Evolutionary conservation across 2,329 filamentous ascomycete genomes (phyloP).

Genomic region (Penicillium sp.): DNA sequence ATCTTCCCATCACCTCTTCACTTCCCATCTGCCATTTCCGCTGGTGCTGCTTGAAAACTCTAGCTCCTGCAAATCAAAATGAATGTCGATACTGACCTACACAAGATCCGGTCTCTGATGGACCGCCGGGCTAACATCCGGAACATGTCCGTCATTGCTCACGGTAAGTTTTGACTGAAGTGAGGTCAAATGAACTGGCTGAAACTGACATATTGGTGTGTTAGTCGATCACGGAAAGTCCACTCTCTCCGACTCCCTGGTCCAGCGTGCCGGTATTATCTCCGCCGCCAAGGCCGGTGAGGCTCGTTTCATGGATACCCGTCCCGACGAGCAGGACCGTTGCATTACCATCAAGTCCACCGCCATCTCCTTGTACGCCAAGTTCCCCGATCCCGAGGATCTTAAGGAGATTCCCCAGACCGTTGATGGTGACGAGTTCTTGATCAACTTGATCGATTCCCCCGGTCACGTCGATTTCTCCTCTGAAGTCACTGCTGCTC

Average conservation of each 20-base stretch:
- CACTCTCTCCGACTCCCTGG: conserved; percentile 97
- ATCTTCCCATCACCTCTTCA: not conserved
- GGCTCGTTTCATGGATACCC: conserved; percentile 93
- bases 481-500: conserved; percentile 97
- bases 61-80: conserved; percentile 18
- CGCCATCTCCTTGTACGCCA: conserved; percentile 95
- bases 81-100: not conserved
- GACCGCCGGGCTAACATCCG: conserved; percentile 62
- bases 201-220: conserved; percentile 11
- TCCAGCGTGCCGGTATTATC: conserved; percentile 99
- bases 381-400: conserved; percentile 77
- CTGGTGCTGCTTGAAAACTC: not conserved
- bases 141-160: conserved; percentile 99
- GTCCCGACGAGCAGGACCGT: conserved; percentile 97
- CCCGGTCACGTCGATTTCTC: conserved; percentile 99
- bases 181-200: conserved; percentile 1
- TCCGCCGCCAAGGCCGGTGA: conserved; percentile 96
- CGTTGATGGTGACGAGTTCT: conserved; percentile 90
- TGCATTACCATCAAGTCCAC: conserved; percentile 99
- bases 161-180: conserved; percentile 58
- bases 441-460: conserved; percentile 99
- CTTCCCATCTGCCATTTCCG: not conserved
- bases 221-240: conserved; percentile 99
- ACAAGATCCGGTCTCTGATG: conserved; percentile 49
- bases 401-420: conserved; percentile 90